Evolutionary conservation across 176 grass and related monocot genomes (phyloP).

Genomic region (Eleusine coracana): DNA sequence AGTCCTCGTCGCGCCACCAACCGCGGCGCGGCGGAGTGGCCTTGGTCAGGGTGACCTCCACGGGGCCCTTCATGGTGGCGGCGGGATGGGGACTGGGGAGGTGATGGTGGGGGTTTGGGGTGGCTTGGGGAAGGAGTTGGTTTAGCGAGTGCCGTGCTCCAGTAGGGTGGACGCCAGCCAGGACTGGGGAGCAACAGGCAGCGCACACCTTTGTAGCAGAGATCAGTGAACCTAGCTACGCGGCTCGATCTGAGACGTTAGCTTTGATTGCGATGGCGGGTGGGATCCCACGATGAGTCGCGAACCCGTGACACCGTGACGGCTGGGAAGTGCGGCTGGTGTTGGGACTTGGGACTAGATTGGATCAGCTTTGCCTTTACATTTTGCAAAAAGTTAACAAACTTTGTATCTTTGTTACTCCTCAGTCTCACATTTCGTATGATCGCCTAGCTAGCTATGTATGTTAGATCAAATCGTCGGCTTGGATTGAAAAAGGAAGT

Average conservation of each 20-base stretch:
- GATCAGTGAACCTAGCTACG: neutral
- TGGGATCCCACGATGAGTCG: no score
- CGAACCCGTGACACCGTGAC: no score
- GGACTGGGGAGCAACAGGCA: neutral
- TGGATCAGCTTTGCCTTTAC: no score
- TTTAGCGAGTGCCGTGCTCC: no score
- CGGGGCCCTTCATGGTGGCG: constrained; percentile 12
- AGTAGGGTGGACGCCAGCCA: constrained; percentile 14
- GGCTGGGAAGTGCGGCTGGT: no score
- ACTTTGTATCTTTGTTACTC: no score
- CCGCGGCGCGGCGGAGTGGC: no score
- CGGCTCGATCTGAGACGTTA: neutral
- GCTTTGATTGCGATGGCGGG: no score
- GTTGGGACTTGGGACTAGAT: no score
- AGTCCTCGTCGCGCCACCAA: neutral
- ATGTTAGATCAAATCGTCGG: neutral
- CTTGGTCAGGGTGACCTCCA: constrained; percentile 27
- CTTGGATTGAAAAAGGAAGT: neutral
- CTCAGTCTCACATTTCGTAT: neutral
- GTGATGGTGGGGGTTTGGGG: neutral
- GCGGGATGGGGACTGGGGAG: neutral
- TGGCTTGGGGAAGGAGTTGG: constrained; percentile 29
- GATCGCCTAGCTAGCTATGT: neutral
- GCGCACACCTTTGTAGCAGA: neutral
- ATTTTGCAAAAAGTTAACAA: no score